phyloP scores from a whole-genome alignment of 805 yeast species.

The Yarrowia phangngaensis region DNA sequence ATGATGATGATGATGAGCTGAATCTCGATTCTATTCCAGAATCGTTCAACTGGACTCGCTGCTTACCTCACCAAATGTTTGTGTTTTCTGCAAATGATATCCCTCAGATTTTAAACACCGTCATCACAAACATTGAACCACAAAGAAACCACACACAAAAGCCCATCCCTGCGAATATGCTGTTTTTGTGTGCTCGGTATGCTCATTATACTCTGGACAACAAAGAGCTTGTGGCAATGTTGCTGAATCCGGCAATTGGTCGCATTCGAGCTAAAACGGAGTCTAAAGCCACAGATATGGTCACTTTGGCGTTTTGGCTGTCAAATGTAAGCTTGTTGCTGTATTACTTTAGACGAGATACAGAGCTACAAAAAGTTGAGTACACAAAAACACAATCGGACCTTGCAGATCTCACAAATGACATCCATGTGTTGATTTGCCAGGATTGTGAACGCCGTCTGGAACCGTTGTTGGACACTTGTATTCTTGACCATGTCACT shows the following conservation, averaged over 20 bases:
- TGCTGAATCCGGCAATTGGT: constrained; percentile 38
- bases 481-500: constrained; percentile 62
- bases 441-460: constrained; percentile 41
- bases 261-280: constrained; percentile 39
- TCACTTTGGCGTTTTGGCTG: constrained; percentile 75
- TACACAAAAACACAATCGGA: constrained; percentile 33
- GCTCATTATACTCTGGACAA: constrained; percentile 40
- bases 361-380: constrained; percentile 42
- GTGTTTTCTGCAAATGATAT: constrained; percentile 40
- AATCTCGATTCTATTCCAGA: constrained; percentile 21
- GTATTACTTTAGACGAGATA: constrained; percentile 69
- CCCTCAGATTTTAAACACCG: constrained; percentile 41
- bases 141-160: constrained; percentile 39
- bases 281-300: constrained; percentile 41
- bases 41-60: constrained; percentile 44
- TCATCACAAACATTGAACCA: constrained; percentile 40
- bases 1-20: constrained; percentile 27
- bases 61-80: constrained; percentile 43
- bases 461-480: constrained; percentile 37
- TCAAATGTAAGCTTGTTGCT: constrained; percentile 71
- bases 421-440: constrained; percentile 38
- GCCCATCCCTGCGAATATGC: constrained; percentile 45
- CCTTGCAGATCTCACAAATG: constrained; percentile 37
- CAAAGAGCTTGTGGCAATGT: constrained; percentile 35
- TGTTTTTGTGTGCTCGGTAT: constrained; percentile 43